Base-by-base conservation (phyloP, 164 flowering plant genomes). In the Santalum album region DNA sequence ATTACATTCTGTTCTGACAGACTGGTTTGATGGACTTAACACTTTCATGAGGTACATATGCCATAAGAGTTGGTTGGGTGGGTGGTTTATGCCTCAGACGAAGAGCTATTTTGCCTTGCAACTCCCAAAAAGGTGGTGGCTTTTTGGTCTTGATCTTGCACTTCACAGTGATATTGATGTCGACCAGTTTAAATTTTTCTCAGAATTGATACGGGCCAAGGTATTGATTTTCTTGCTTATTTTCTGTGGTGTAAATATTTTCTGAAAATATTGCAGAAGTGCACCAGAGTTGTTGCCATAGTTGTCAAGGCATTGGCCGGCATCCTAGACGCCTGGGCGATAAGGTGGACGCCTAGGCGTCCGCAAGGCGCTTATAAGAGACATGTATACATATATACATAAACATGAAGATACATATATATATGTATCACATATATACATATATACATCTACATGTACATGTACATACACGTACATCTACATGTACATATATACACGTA, bases 21-120 rank as follows among this genome's bases (percentile, higher is more conserved):
- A 90, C 74, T 90, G 99, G 97, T 94, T 94, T 78, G 99, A 94
- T 80, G 99, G 99, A 46, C 87, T 94, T 56, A 77, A 94, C 65
- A 94, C 99, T 40, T 94, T 78, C 62, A 90, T 86, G 95, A 79
- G 97, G 69, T 87, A 79, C 65, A 81, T 90, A 67, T 94, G 99
- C 57, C 96, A 94, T 53, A 90, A 84, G 60, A 94, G 86, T 67
- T 94, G 97, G 99, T 73, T 94, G 71, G 99, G 99, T 40, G 97
- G 99, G 51, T 94, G 99, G 97, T 72, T 94, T 69, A 81, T 94
- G 82, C 97, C 99, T 58, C 99, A 94, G 62, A 88, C 76, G 78
- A 94, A 81, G 74, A 94, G 97, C 68, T 94, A 94, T 65, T 94
- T 94, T 86, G 97, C 97, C 22, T 69, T 90, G 76, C 87, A 90